phyloP scores from a whole-genome alignment of 2,329 filamentous ascomycete species.

The Penicillium sp. region DNA sequence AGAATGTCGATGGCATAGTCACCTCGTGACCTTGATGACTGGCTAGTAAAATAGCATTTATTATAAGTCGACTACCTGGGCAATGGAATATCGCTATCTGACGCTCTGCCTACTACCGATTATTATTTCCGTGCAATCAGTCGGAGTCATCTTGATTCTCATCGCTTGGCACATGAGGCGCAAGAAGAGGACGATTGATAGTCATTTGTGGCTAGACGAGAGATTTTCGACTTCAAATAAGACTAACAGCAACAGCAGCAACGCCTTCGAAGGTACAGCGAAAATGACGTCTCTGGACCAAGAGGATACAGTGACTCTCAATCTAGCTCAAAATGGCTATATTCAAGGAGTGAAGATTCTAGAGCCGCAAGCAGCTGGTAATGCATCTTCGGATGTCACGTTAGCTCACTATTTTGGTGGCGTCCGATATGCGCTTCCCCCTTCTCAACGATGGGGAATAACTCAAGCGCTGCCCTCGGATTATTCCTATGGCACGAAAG shows the following conservation, averaged over 20 bases:
- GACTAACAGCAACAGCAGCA: neutral
- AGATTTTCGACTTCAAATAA: neutral
- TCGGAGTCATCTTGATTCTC: neutral
- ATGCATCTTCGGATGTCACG: neutral
- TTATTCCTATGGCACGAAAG: conserved; percentile 50
- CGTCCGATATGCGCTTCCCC: conserved; percentile 53
- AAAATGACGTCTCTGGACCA: neutral
- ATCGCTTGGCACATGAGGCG: neutral
- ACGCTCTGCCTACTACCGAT: neutral
- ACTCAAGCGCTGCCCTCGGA: conserved; percentile 45
- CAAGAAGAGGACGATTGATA: neutral
- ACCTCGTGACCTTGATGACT: neutral
- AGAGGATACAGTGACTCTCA: conserved; percentile 13
- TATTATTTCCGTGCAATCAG: neutral
- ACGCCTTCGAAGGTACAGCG: neutral
- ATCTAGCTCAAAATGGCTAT: conserved; percentile 41
- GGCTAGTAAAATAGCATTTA: neutral
- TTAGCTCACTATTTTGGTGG: conserved; percentile 50
- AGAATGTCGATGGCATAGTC: neutral
- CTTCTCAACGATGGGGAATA: conserved; percentile 47
- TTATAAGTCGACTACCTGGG: neutral
- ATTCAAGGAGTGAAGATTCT: conserved; percentile 48
- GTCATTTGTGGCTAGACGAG: neutral
- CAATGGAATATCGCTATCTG: neutral
- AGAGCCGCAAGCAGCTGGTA: conserved; percentile 9